These are phyloP conservation scores for Magnolia officinalis DNA, from an alignment of 164 flowering plant genomes.

Conservation along the genomic window DNA sequence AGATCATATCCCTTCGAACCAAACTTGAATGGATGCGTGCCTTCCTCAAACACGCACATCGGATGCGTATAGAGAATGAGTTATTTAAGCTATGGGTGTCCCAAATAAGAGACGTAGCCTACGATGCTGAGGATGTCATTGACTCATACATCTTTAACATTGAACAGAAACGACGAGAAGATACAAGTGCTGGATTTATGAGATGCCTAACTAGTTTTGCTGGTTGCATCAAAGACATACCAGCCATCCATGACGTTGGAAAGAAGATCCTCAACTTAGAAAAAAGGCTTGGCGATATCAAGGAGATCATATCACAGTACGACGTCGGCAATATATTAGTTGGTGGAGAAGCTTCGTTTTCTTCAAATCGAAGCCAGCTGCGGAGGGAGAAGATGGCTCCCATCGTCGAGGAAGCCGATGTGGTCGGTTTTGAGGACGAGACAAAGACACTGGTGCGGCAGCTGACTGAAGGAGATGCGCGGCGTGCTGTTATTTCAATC, in stretches of 20 bases:
- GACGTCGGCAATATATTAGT: neutral
- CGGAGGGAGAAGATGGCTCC: constrained; percentile 26
- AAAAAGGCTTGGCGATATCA: constrained; percentile 18
- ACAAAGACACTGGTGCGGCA: constrained; percentile 29
- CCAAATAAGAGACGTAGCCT: neutral
- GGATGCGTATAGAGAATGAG: neutral
- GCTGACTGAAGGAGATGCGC: constrained; percentile 22
- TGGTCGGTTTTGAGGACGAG: constrained; percentile 44
- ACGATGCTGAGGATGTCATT: constrained; percentile 7
- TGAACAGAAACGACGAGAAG: neutral
- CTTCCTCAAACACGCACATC: neutral
- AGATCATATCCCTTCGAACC: neutral
- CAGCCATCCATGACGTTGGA: constrained; percentile 18
- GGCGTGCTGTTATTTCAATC: constrained; percentile 3
- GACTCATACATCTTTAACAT: neutral
- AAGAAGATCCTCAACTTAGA: constrained; percentile 35
- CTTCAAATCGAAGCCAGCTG: constrained; percentile 8
- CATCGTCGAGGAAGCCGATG: constrained; percentile 33
- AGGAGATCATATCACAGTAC: neutral
- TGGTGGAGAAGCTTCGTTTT: neutral
- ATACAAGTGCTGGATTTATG: neutral
- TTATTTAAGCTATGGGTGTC: neutral
- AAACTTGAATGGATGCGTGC: neutral
- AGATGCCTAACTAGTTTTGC: neutral
- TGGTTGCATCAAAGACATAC: constrained; percentile 19